A percentile compares a stretch with the other conserved stretches of the same genome.
These are phyloP conservation scores for Dissophora ornata DNA, from an alignment of 192 early-diverging fungal genomes.

Conservation along the genomic window DNA sequence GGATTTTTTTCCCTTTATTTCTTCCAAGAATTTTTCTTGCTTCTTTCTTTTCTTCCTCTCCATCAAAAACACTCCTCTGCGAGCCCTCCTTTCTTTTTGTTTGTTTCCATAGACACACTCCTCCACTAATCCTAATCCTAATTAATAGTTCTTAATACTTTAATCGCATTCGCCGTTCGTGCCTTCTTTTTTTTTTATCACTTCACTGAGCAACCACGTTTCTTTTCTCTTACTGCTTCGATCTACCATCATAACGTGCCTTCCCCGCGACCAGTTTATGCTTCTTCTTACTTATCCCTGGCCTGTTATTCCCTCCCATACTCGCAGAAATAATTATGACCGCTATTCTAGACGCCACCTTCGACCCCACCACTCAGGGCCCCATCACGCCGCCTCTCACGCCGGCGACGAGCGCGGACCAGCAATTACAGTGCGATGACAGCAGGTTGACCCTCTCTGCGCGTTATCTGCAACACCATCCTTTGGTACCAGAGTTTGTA, in stretches of 20 bases:
- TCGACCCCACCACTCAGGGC: conserved; percentile 34
- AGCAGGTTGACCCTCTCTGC: conserved; percentile 38
- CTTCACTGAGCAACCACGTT: no score
- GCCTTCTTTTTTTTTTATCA: no score
- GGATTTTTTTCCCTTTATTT: neutral
- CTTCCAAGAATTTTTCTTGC: neutral
- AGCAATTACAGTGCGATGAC: neutral
- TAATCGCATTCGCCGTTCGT: neutral
- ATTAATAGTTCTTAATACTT: neutral
- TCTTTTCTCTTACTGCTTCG: neutral
- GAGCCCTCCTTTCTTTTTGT: conserved; percentile 1
- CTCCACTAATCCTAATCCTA: neutral
- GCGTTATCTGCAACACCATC: conserved; percentile 22
- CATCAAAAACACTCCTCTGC: neutral
- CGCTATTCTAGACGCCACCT: conserved; percentile 35
- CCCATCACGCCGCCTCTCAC: conserved; percentile 30
- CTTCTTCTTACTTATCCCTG: no score
- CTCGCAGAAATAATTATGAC: no score
- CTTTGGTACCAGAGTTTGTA: conserved; percentile 30
- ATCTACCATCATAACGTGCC: no score
- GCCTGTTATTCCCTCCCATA: no score
- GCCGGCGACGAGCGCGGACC: conserved; percentile 6
- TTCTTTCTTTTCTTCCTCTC: conserved; percentile 9
- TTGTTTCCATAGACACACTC: neutral
- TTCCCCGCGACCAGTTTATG: no score